Evolutionary conservation across 306 rosid genomes (phyloP), one percentile per base, ranked within the genome.

Genomic region (Begonia fuchsioides): DNA sequence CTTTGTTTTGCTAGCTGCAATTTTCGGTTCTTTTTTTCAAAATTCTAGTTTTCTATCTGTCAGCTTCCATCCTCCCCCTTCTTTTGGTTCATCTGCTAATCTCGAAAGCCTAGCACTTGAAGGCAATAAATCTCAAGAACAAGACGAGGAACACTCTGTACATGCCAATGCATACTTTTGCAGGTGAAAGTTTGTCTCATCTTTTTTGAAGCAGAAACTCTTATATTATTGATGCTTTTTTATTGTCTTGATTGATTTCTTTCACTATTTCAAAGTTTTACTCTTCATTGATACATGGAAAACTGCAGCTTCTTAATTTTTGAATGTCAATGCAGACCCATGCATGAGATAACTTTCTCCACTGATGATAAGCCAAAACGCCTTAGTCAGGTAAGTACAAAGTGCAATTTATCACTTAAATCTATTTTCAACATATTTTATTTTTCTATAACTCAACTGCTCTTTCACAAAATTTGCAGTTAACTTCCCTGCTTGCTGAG

Each of bases 291-390:
- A 44, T 35, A 41, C 20, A 20, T 59, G 5, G 38, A 26, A 26
- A 26, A 26, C 35, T 26, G 35, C 35, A 26, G 39, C 65, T 62
- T 50, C 49, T 43, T 8, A 52, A 65, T 68, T 55, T 26, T 71
- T 64, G 58, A 44, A 59, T 57, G 40, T 68, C 78, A 50, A 44
- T 78, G 75, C 39, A 92, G 99, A 76, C 96, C 99, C 52, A 77
- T 86, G 94, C 99, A 92, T 75, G 99, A 92, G 82, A 82, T 92
- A 64, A 80, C 99, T 54, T 72, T 86, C 71, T 86, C 99, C 40
- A 67, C 96, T 16, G 94, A 82, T 56, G 96, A 92, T 83, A 92
- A 86, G 72, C 96, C 94, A 52, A 92, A 92, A 72, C 81, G 86
- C 64, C 94, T 92, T 51, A 77, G 99, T 75, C 96, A 80, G 99